Conservation (phyloP, 352 stramenopile species). For the Globisporangium paroecandrum region DNA sequence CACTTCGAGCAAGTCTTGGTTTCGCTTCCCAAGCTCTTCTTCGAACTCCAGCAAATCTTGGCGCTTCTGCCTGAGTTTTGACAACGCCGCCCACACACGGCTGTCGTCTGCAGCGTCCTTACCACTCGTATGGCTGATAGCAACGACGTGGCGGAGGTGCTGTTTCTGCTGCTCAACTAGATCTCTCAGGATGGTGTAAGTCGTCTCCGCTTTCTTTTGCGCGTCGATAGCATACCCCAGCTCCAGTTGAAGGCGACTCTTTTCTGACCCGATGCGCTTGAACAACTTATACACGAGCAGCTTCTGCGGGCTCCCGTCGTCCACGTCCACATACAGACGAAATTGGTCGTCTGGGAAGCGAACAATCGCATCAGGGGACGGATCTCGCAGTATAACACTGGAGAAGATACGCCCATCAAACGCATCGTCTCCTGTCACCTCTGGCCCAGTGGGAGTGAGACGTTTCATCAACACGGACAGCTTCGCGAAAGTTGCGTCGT, state of each 20-base stretch:
- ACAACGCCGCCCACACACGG: slow-evolving; percentile 24
- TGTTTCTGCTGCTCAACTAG: slow-evolving; percentile 36
- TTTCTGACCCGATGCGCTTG: slow-evolving; percentile 40
- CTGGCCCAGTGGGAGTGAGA: slow-evolving; percentile 12
- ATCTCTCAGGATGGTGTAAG: slow-evolving; percentile 29
- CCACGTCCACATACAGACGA: slow-evolving; percentile 34
- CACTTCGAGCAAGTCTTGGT: slow-evolving; percentile 8
- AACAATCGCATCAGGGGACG: slow-evolving; percentile 42
- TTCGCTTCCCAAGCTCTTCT: slow-evolving; percentile 20
- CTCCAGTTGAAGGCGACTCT: slow-evolving; percentile 24
- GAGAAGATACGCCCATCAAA: slow-evolving; percentile 43
- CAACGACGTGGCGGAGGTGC: slow-evolving; percentile 32
- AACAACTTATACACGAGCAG: slow-evolving; percentile 50
- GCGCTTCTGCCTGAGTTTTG: slow-evolving; percentile 47
- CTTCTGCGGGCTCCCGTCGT: slow-evolving; percentile 14
- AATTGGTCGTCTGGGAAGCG: slow-evolving; percentile 45
- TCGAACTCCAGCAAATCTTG: slow-evolving; percentile 39
- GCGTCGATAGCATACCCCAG: slow-evolving; percentile 14
- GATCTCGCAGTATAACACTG: slow-evolving; percentile 29
- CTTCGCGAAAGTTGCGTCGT: slow-evolving; percentile 20
- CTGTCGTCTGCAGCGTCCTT: slow-evolving; percentile 24
- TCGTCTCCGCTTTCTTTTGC: slow-evolving; percentile 26
- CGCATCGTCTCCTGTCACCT: neutral
- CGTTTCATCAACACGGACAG: slow-evolving; percentile 23
- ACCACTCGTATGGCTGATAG: slow-evolving; percentile 19